Conservation (phyloP, 768 basidiomycete genomes). For the Hemileccinum rubropunctum region DNA sequence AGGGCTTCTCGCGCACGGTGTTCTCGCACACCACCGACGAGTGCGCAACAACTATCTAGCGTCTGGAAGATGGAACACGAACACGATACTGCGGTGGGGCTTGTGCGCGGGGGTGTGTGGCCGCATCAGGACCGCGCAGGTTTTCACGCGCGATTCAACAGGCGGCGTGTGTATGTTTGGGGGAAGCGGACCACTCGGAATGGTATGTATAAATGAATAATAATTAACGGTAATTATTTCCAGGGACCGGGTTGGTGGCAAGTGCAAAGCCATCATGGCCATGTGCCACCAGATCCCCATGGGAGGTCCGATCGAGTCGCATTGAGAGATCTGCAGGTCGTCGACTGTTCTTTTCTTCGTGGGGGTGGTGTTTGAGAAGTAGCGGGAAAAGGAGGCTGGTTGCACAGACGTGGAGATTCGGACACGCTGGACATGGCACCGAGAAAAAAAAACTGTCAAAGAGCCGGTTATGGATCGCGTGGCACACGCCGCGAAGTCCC, state of each 20-base stretch:
- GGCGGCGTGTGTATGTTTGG: no score
- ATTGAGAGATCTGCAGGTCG: neutral
- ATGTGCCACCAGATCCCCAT: neutral
- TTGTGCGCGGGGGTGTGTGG: neutral
- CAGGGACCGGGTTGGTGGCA: neutral
- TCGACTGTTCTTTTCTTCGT: neutral
- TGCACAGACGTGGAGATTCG: no score
- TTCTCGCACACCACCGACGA: neutral
- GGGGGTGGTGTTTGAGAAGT: no score
- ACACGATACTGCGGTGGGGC: neutral
- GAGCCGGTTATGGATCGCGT: no score
- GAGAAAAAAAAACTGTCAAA: no score
- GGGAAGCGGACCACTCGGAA: neutral
- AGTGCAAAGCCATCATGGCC: no score
- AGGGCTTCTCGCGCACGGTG: neutral
- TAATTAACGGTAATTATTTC: neutral
- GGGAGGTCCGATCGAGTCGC: neutral
- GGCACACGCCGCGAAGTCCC: no score
- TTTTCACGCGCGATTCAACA: neutral
- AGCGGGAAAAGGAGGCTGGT: no score
- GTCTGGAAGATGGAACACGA: neutral
- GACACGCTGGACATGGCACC: no score
- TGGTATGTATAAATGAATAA: neutral
- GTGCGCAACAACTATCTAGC: neutral
- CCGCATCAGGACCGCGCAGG: neutral